These are phyloP conservation scores for Phytophthora cactorum DNA, from an alignment of 352 stramenopile genomes.

Conservation along the genomic window DNA sequence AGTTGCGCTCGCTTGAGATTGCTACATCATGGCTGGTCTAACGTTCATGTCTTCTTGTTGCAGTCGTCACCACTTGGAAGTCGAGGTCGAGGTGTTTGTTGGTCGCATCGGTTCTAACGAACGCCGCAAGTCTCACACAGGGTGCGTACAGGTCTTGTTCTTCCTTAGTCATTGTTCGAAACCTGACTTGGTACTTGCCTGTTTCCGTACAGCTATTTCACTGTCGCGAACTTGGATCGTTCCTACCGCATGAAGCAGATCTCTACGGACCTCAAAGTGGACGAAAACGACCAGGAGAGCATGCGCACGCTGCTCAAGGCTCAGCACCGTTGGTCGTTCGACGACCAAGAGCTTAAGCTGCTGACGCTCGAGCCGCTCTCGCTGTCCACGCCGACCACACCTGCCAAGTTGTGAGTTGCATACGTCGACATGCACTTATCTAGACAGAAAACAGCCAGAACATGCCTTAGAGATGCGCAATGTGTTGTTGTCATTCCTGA, in stretches of 20 bases:
- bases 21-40: background rate
- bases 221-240: slow-evolving; percentile 67
- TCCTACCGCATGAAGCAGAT: slow-evolving; percentile 68
- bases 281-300: slow-evolving; percentile 68
- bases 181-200: background rate
- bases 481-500: slow-evolving; percentile 15
- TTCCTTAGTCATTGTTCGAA: background rate
- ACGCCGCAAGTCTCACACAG: slow-evolving; percentile 65
- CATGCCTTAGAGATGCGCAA: slow-evolving; percentile 16
- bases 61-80: slow-evolving; percentile 69
- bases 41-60: slow-evolving; percentile 15
- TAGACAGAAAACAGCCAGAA: slow-evolving; percentile 15
- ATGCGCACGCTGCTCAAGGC: slow-evolving; percentile 76
- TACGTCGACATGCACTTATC: slow-evolving; percentile 18
- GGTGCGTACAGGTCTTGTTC: slow-evolving; percentile 22
- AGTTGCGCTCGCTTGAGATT: background rate
- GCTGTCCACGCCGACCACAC: slow-evolving; percentile 35
- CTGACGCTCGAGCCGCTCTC: slow-evolving; percentile 62
- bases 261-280: slow-evolving; percentile 51
- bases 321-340: slow-evolving; percentile 74
- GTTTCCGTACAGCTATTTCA: slow-evolving; percentile 56
- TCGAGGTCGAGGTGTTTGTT: slow-evolving; percentile 81
- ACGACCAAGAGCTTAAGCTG: slow-evolving; percentile 70
- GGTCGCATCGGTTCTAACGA: slow-evolving; percentile 52
- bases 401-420: slow-evolving; percentile 16